Base-by-base conservation (phyloP, 2,329 filamentous ascomycete species). In the Gremmenia infestans region DNA sequence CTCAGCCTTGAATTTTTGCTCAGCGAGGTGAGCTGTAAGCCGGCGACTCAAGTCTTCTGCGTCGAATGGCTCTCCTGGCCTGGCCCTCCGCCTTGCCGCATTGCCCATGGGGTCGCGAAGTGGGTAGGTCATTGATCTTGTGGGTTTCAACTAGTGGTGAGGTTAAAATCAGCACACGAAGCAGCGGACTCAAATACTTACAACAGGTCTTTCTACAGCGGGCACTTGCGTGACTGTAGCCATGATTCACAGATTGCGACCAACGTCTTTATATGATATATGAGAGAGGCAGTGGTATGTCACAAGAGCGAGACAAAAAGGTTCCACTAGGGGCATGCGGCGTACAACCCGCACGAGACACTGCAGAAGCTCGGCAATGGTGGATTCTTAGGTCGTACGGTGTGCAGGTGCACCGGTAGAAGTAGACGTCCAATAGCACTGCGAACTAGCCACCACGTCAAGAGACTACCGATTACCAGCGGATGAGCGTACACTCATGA, bases 41-140 rank as follows among this genome's bases (percentile, higher is more conserved):
- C 81, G 77, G 35, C 77, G 74, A 11, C 76, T 74, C 28, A 86
- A 69, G 54, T 86, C 81, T 28, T 79, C 74, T 0, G 82, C 73
- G 57, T 85, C 81, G 47, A 85, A 72, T 17, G 74, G 72, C 35
- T 73, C 60, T 15, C 61, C 63, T 51, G 63, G 56, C 49, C 68
- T 69, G 22, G 56, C 65, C 28, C 67, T 69, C 47, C 35, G 28
- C 50, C 54, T 64, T 23, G 52, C 55, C 2, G 45, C 58, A 50
- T 51, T 59, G n/a, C 36, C 45, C 35, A 58, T 61, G 25, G 54
- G 47, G 4, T 64, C 56, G 15, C 51, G 59, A 32, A 64, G 40
- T 22, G 64, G 62, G 39, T 64, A 51, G 9, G 62, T 63, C 65
- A 67, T 69, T 53, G 64, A 56, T 53, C 62, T 59, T 15, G 57